Evolutionary conservation across 139 green algal species (phyloP), one percentile per base, ranked within the genome.

Genomic region (Astrephomene gubernaculifera): DNA sequence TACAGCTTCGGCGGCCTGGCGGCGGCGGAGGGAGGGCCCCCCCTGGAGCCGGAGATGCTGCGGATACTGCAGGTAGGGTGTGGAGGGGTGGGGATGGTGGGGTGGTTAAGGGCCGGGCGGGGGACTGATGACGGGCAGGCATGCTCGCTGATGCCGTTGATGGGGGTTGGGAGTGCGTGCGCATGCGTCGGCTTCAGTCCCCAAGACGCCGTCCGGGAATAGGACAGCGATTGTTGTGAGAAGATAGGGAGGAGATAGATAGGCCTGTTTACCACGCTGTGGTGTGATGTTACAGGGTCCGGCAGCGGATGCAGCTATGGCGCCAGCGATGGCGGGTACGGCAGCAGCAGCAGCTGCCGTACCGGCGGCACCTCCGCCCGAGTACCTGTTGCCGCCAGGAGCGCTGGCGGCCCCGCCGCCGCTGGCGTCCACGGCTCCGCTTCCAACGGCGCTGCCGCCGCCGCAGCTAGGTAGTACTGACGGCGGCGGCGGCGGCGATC

Each of bases 1-100:
- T 39, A 60, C 36, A 43, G 24, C 22, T 57, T 71, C 8, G 54
- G 54, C 4, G 74, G 54, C 17, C 31, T 19, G 12, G 54, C 27
- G 17, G 54, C 3, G 4, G 2, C 54, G 17, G 53, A 17, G 33
- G 54, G 36, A 29, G 4, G 38, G 53, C 27, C 36, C 8, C 12
- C 27, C 41, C 43, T 63, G 38, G 38, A 60, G 74, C 54, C 74
- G 10, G 54, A 71, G 74, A 17, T 61, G 2, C 52, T 81, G 9
- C 73, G 73, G 29, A 81, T 81, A 29, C 52, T 61, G 21, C 38
- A 71, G 74, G 74, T 71, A n/a, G 70, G 19, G 57, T 57, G 49
- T 57, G 14, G n/a, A 3, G n/a, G 65, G 36, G 33, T 5, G 65
- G 14, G 35, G 6, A 38, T 17, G 49, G 49, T 57, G 35, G 3